Base-by-base conservation (phyloP, 768 basidiomycete genomes). In the Cytidiella melzeri region DNA sequence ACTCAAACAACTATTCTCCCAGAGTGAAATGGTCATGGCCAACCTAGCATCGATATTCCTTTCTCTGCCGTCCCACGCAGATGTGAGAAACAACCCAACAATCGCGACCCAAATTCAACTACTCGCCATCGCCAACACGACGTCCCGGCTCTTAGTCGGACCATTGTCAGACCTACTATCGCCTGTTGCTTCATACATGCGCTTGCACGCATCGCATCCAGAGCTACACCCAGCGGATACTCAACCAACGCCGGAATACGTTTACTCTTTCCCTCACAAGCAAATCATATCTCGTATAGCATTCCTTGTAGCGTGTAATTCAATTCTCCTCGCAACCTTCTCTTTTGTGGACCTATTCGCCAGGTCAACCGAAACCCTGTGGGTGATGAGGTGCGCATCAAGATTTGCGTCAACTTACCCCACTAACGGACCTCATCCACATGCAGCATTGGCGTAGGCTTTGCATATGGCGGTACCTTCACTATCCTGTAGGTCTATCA, bases 11-110 rank as follows among this genome's bases (percentile, higher is more conserved):
- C 2, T 28, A 3, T 50, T 39, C 36, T 15, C 5, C 11, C 47
- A 87, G 84, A 78, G 76, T 41, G 87, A 90, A 63, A 90, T 88
- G 87, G 73, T 92, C 19, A 81, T 91, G 18, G 83, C 87, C 18
- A 92, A 89, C 58, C 81, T 92, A 41, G 88, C 87, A 30, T 80
- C 84, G 1, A 84, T 91, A 44, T 75, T 84, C 12, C 66, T 83
- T 3, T 81, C 88, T 1, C 20, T 48, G n/a, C 27, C 26, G 10
- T 15, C 2, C 20, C n/a, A 9, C n/a, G 38, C 12, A 24, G 51
- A 54, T 38, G 52, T 19, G 15, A 19, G 39, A 15, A 26, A 44
- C 9, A 23, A 27, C 4, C n/a, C 51, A 18, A 38, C 51, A 7
- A 45, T 81, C 3, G 69, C 83, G 5, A 71, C 69, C 13, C 87